A percentile compares a stretch with the other conserved stretches of the same genome.
phyloP scores from a whole-genome alignment of 257 asterid genomes.

The Solanum paucissectum region DNA sequence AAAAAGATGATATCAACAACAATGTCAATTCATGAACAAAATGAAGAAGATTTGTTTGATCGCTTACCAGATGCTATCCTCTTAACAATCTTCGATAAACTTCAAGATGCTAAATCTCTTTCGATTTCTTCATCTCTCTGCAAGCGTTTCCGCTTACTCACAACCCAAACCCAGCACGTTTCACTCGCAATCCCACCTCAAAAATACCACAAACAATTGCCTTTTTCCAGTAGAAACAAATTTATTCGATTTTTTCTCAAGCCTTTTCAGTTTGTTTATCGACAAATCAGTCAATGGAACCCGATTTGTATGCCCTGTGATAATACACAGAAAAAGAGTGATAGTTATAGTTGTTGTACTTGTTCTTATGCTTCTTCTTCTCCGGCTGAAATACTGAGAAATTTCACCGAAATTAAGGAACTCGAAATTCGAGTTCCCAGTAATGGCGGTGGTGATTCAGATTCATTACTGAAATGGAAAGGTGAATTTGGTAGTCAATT shows the following conservation, averaged over 20 bases:
- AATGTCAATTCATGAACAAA: neutral
- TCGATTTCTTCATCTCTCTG: constrained; percentile 40
- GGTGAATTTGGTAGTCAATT: constrained; percentile 63
- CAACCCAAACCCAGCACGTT: constrained; percentile 29
- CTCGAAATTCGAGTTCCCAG: constrained; percentile 38
- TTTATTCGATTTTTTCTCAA: constrained; percentile 19
- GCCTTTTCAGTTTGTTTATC: constrained; percentile 30
- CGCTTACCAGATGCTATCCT: constrained; percentile 55
- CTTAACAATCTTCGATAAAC: constrained; percentile 29
- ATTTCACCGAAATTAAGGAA: constrained; percentile 29
- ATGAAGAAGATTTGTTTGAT: constrained; percentile 33
- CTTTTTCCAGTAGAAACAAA: neutral
- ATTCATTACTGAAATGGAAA: constrained; percentile 43
- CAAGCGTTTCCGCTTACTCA: constrained; percentile 39
- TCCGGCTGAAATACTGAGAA: constrained; percentile 24
- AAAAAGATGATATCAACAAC: neutral
- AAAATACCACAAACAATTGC: neutral
- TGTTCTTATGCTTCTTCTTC: constrained; percentile 10
- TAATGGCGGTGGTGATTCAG: neutral
- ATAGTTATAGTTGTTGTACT: constrained; percentile 8
- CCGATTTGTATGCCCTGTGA: neutral
- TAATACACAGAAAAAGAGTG: neutral
- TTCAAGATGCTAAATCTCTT: constrained; percentile 53
- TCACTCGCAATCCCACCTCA: constrained; percentile 27
- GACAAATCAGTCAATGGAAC: constrained; percentile 19